Base-by-base conservation (phyloP, 306 rosid species). In the Sesbania bispinosa region DNA sequence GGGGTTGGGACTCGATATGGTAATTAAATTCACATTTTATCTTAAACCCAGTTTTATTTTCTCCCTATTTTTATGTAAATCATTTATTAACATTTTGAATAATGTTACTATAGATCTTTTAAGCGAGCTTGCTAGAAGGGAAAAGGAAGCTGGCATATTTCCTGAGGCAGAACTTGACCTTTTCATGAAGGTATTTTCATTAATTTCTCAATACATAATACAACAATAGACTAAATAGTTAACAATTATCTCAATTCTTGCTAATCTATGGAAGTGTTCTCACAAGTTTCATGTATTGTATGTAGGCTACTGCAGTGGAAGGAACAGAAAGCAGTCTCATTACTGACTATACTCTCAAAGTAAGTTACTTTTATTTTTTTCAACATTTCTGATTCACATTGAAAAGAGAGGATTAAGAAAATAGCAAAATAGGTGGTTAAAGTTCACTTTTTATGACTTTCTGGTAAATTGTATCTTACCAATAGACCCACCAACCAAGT, bases 1-100 rank as follows among this genome's bases (percentile, higher is more conserved):
- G 98, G 98, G 48, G 96, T 94, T 71, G 98, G 98, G 5, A 84
- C 89, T 54, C 74, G 98, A 82, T 94, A 82, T 43, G 97, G 98
- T 94, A 90, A 46, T 45, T 43, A n/a, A n/a, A 69, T 73, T 53
- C 61, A 4, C n/a, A 43, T 53, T 20, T 30, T 51, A 13, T 32
- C 33, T 23, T 5, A 43, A 27, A 5, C 27, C 11, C 4, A 2
- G 0, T 30, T 63, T 62, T n/a, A n/a, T n/a, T n/a, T n/a, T n/a
- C n/a, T 10, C 0, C 6, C 10, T 38, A 29, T 19, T 10, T 7
- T 4, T 7, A 0, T 0, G 14, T 1, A 33, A 23, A 29, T 67
- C 29, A n/a, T n/a, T n/a, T n/a, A n/a, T n/a, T n/a, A n/a, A n/a
- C n/a, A 16, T 14, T 43, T 32, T 69, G 7, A 52, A 20, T 42